phyloP scores from a whole-genome alignment of 2,329 filamentous ascomycete species.

The Alternaria rosae region DNA sequence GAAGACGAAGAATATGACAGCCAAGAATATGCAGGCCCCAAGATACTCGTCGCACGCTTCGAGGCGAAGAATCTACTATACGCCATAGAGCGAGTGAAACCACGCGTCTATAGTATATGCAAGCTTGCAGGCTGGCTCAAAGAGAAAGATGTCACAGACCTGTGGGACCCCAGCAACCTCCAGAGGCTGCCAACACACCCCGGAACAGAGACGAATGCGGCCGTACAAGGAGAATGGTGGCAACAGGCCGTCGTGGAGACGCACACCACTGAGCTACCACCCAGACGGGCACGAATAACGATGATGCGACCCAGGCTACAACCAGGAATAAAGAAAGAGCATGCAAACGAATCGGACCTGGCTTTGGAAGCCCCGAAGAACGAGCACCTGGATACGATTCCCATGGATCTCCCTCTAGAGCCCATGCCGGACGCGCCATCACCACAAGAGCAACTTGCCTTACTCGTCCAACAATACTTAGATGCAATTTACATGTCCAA shows the following conservation, averaged over 20 bases:
- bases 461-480: conserved; percentile 47
- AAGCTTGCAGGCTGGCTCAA: conserved; percentile 73
- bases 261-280: conserved; percentile 21
- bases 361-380: conserved; percentile 4
- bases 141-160: conserved; percentile 58
- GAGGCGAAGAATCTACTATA: conserved; percentile 73
- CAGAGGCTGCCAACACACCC: conserved; percentile 66
- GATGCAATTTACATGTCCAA: conserved; percentile 60
- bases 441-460: conserved; percentile 61
- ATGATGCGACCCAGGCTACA: conserved; percentile 39
- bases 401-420: conserved; percentile 14
- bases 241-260: conserved; percentile 34
- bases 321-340: conserved; percentile 9
- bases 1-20: conserved; percentile 28
- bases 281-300: conserved; percentile 34
- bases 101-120: conserved; percentile 71
- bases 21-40: conserved; percentile 13
- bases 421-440: conserved; percentile 18
- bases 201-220: conserved; percentile 45
- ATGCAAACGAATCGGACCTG: conserved; percentile 2
- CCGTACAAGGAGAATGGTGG: conserved; percentile 39
- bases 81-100: conserved; percentile 74
- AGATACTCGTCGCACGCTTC: conserved; percentile 46
- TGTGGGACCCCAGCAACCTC: conserved; percentile 33
- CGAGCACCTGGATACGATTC: background rate